Conservation (phyloP, 768 basidiomycete species). For the Mycena venus region DNA sequence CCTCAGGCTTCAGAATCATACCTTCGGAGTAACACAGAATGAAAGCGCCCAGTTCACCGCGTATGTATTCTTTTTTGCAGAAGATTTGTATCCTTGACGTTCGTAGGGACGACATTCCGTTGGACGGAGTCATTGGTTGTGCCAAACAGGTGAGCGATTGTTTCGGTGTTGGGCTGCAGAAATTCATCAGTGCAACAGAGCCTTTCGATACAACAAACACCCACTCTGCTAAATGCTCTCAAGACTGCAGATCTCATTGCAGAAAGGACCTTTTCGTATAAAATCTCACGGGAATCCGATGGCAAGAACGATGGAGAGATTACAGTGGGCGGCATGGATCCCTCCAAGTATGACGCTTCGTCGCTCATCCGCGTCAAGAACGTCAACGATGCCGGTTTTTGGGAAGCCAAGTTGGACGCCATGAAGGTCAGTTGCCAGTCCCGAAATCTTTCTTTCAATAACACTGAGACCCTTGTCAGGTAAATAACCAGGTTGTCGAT, state of each 20-base stretch:
- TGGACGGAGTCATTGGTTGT: constrained; percentile 73
- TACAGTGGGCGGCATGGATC: constrained; percentile 71
- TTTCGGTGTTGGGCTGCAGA: neutral
- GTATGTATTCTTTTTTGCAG: constrained; percentile 38
- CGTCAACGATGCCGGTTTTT: constrained; percentile 69
- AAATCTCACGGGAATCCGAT: constrained; percentile 73
- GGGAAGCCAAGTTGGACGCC: constrained; percentile 69
- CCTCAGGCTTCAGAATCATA: constrained; percentile 62
- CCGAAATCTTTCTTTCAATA: neutral
- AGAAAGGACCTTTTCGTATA: constrained; percentile 74
- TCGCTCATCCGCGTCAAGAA: constrained; percentile 65
- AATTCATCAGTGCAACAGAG: constrained; percentile 40
- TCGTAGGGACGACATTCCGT: constrained; percentile 46
- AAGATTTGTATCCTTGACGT: neutral
- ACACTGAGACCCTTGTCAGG: constrained; percentile 1
- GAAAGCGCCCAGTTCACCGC: constrained; percentile 69
- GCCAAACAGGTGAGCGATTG: constrained; percentile 40
- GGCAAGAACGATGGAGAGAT: constrained; percentile 69
- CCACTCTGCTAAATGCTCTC: constrained; percentile 72
- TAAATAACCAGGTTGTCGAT: constrained; percentile 60
- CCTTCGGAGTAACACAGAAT: constrained; percentile 71
- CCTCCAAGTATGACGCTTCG: constrained; percentile 61
- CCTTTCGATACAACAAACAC: constrained; percentile 66
- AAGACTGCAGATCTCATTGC: constrained; percentile 61
- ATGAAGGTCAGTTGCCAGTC: constrained; percentile 49